Conservation (phyloP, 2,329 filamentous ascomycete species). For the Decorospora gaudefroyi region DNA sequence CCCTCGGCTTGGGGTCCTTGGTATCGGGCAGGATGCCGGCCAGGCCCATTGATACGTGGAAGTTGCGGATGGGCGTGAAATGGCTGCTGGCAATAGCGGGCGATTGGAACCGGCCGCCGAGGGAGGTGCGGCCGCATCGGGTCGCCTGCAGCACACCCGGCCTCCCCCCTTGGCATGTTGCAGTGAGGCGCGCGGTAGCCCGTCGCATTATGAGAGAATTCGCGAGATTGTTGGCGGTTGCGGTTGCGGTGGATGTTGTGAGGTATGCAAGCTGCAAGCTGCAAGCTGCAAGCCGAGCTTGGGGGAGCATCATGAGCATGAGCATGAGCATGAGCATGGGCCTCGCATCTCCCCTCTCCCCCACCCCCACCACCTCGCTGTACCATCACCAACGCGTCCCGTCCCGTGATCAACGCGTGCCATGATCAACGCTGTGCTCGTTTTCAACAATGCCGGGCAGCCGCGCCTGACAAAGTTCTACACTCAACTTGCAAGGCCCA, state of each 20-base stretch:
- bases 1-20: constrained; percentile 46
- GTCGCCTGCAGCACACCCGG: no score
- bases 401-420: no score
- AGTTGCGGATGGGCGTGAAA: constrained; percentile 22
- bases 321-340: no score
- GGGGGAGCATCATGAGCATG: constrained; percentile 1
- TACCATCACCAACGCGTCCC: constrained; percentile 9
- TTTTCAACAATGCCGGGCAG: constrained; percentile 98
- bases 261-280: no score
- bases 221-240: no score
- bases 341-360: not conserved
- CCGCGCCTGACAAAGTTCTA: constrained; percentile 98
- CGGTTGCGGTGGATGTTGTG: no score
- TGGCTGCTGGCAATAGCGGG: constrained; percentile 23
- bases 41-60: constrained; percentile 33
- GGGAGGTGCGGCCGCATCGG: no score
- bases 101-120: constrained; percentile 28
- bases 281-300: no score
- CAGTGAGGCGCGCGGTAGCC: constrained; percentile 26
- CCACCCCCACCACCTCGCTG: not conserved
- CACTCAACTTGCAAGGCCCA: constrained; percentile 76
- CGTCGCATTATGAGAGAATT: constrained; percentile 30
- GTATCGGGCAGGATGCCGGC: constrained; percentile 53
- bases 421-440: constrained; percentile 98
- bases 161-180: no score